Conservation (phyloP, 2,329 filamentous ascomycete genomes). For the Sordariomycetes sp. region DNA sequence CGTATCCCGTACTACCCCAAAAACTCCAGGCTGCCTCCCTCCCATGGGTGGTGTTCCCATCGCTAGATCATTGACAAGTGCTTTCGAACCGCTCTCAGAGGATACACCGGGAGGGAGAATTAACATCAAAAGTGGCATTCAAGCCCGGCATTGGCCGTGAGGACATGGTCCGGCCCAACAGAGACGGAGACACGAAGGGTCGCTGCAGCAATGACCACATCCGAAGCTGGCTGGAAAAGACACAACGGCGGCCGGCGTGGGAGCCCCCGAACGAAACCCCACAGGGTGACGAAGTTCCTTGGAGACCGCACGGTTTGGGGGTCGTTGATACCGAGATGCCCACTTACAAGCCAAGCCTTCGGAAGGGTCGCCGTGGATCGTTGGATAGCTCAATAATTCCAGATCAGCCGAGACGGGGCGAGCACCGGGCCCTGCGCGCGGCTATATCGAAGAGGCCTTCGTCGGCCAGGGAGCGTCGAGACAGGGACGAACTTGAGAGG, state of each 20-base stretch:
- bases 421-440: too few species aligned
- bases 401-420: not conserved
- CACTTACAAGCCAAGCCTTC: not conserved
- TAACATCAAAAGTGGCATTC: not conserved
- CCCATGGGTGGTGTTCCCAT: not conserved
- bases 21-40: not conserved
- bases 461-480: slow-evolving; percentile 5
- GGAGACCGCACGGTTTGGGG: not conserved
- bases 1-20: not conserved
- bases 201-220: not conserved
- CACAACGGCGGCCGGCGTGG: slow-evolving; percentile 3
- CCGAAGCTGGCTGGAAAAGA: slow-evolving; percentile 1
- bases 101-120: too few species aligned
- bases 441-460: too few species aligned
- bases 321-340: not conserved
- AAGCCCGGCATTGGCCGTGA: not conserved
- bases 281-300: not conserved
- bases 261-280: not conserved
- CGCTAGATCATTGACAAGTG: not conserved
- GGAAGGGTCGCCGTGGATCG: not conserved
- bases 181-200: not conserved
- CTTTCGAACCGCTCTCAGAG: too few species aligned
- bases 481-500: slow-evolving; percentile 1
- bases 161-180: not conserved
- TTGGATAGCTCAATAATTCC: slow-evolving; percentile 4